Conservation (phyloP, 2,329 filamentous ascomycete species). For the Xylariaceae sp. region DNA sequence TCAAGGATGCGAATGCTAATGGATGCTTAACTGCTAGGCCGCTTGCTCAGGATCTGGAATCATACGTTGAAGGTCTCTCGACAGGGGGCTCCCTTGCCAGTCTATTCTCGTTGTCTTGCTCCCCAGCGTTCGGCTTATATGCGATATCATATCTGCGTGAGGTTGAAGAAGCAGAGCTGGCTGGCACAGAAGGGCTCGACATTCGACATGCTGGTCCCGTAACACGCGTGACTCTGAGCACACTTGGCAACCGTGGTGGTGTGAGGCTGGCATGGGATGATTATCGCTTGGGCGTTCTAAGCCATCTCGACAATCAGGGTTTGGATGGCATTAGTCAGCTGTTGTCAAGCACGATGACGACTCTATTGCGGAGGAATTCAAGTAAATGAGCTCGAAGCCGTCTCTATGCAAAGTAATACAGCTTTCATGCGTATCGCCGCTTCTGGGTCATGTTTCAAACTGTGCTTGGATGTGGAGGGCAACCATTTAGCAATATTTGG, state of each 20-base stretch:
- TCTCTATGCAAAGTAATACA: too few relatives aligned
- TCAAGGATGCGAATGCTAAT: slow-evolving; percentile 58
- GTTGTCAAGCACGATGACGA: slow-evolving; percentile 79
- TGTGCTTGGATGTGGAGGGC: too few relatives aligned
- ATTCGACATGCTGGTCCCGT: slow-evolving; percentile 64
- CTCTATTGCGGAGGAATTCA: slow-evolving; percentile 51
- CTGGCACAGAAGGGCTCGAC: slow-evolving; percentile 36
- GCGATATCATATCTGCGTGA: slow-evolving; percentile 53
- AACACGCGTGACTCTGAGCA: slow-evolving; percentile 60
- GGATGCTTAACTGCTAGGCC: slow-evolving; percentile 48
- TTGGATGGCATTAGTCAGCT: slow-evolving; percentile 64
- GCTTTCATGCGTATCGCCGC: too few relatives aligned
- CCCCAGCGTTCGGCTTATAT: slow-evolving; percentile 53
- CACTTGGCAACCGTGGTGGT: slow-evolving; percentile 63
- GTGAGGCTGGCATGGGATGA: slow-evolving; percentile 66
- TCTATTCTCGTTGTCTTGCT: slow-evolving; percentile 57
- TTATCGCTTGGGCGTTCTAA: slow-evolving; percentile 69
- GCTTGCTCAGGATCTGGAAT: slow-evolving; percentile 42
- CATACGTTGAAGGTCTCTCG: slow-evolving; percentile 48
- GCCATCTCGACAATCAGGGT: slow-evolving; percentile 60
- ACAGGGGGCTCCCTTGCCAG: slow-evolving; percentile 42
- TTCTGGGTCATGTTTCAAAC: too few relatives aligned
- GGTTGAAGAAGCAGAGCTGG: slow-evolving; percentile 53
- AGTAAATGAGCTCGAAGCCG: too few relatives aligned
- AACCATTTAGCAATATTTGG: too few relatives aligned